These are phyloP conservation scores for Neospermospora avenae DNA, from an alignment of 2,329 filamentous ascomycete genomes.

Conservation along the genomic window DNA sequence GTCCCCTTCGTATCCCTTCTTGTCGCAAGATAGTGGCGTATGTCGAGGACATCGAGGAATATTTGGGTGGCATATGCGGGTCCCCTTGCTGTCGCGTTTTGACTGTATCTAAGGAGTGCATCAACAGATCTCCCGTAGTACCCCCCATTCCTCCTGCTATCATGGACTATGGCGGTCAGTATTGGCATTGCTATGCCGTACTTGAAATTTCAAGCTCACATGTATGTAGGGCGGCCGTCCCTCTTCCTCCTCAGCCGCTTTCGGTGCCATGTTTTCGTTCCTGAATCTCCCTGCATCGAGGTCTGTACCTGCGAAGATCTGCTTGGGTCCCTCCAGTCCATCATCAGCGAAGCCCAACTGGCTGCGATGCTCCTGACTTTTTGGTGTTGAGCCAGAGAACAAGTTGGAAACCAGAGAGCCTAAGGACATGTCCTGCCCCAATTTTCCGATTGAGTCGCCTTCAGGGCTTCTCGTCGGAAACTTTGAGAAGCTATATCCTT, in stretches of 20 bases:
- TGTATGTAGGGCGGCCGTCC: slow-evolving; percentile 60
- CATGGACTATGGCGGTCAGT: slow-evolving; percentile 66
- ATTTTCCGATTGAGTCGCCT: slow-evolving; percentile 20
- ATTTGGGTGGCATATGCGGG: slow-evolving; percentile 87
- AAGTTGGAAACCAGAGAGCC: slow-evolving; percentile 51
- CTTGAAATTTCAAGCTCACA: slow-evolving; percentile 43
- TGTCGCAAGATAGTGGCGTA: slow-evolving; percentile 93
- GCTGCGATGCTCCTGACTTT: slow-evolving; percentile 24
- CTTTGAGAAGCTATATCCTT: neutral
- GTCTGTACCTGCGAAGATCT: slow-evolving; percentile 34
- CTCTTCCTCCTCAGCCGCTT: slow-evolving; percentile 46
- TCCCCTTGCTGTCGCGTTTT: slow-evolving; percentile 98
- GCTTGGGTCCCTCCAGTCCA: slow-evolving; percentile 35
- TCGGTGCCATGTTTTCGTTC: slow-evolving; percentile 31
- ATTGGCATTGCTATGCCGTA: slow-evolving; percentile 11
- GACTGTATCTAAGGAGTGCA: slow-evolving; percentile 98
- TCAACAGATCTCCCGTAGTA: slow-evolving; percentile 91
- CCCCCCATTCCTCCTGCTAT: slow-evolving; percentile 91
- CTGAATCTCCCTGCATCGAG: slow-evolving; percentile 25
- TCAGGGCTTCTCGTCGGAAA: slow-evolving; percentile 15
- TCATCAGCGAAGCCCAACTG: slow-evolving; percentile 37
- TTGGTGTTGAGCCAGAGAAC: slow-evolving; percentile 41
- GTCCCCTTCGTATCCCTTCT: slow-evolving; percentile 78
- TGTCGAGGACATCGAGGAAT: slow-evolving; percentile 83
- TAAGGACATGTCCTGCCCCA: slow-evolving; percentile 51